Evolutionary conservation across 2,329 filamentous ascomycete genomes (phyloP), one percentile per base, ranked within the genome.

Genomic region (Orbilia quercus): DNA sequence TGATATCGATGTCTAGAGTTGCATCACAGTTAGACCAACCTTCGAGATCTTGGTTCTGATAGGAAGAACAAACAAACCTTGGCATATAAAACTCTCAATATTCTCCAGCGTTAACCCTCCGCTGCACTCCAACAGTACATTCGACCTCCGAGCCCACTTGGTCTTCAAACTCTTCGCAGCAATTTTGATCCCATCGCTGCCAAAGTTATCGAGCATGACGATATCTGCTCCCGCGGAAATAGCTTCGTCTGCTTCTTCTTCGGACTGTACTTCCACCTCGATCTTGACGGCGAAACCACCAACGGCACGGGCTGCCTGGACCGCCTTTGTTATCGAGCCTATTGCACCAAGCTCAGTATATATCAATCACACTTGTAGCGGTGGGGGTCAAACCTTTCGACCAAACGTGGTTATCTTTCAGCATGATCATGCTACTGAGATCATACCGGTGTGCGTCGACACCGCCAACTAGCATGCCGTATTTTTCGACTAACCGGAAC

Each of bases 381-480:
- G n/a, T n/a, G n/a, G n/a, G n/a, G 22, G 58, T 73, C 9, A 16
- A 36, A 74, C 78, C 78, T 59, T 80, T 80, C 80, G 54, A 92
- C 90, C 94, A 97, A 66, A 99, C 90, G 82, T 99, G 95, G 82
- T 99, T 99, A 82, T 99, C 95, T 84, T 99, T 99, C 76, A 99
- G 85, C 95, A 99, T 99, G 65, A 93, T 93, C 95, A 99, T 98
- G 76, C 89, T 87, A 80, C 88, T 91, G 65, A 99, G 84, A 80
- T 99, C 95, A 82, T 96, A 91, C 31, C 95, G 85, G 81, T 99
- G 95, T 1, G 89, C 87, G 82, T 99, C 95, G 14, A 92, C 93
- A 9, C 95, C 95, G 65, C 94, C 95, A 14, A 96, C 90, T 20
- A 97, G 84, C 90, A 99, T 97, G 77, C 92, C 95, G 81, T 99